A percentile compares a stretch with the other conserved stretches of the same genome.
Conservation (phyloP, 2,329 filamentous ascomycete species). For the Talaromyces albobiverticillius region DNA sequence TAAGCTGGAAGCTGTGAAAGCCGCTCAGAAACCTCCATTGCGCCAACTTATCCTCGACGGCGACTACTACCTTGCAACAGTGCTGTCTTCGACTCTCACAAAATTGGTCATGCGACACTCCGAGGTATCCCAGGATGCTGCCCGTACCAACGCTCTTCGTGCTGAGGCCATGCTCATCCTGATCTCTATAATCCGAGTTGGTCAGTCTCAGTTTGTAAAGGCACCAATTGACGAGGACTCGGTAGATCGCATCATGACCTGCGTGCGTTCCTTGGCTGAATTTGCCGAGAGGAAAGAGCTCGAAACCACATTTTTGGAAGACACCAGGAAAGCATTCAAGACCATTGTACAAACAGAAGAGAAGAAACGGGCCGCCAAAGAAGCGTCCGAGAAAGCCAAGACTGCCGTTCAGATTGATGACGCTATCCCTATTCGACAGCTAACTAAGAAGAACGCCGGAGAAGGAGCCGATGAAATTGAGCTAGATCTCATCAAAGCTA, state of each 20-base stretch:
- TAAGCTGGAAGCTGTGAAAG: constrained; percentile 92
- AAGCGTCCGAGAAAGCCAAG: constrained; percentile 88
- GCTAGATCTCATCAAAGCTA: constrained; percentile 87
- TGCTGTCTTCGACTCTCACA: constrained; percentile 91
- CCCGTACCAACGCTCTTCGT: constrained; percentile 87
- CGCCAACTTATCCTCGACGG: constrained; percentile 94
- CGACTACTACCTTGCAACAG: constrained; percentile 92
- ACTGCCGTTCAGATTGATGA: constrained; percentile 94
- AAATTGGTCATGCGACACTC: constrained; percentile 98
- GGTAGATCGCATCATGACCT: constrained; percentile 97
- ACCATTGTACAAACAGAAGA: constrained; percentile 97
- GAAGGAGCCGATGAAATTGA: constrained; percentile 85
- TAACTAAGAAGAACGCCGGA: constrained; percentile 82
- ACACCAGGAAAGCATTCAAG: constrained; percentile 92
- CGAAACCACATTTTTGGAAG: constrained; percentile 87
- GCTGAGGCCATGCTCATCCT: constrained; percentile 99
- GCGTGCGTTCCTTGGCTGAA: constrained; percentile 86
- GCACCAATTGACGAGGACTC: constrained; percentile 96
- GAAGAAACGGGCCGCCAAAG: constrained; percentile 94
- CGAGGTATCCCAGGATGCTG: constrained; percentile 81
- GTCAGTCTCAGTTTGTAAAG: constrained; percentile 98
- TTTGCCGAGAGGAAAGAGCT: constrained; percentile 87
- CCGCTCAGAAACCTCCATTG: constrained; percentile 91
- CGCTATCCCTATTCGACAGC: constrained; percentile 85
- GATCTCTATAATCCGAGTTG: constrained; percentile 97